A percentile compares a stretch with the other conserved stretches of the same genome.
These are phyloP conservation scores for Apiospora malaysiana DNA, from an alignment of 2,329 filamentous ascomycete species.

Conservation along the genomic window DNA sequence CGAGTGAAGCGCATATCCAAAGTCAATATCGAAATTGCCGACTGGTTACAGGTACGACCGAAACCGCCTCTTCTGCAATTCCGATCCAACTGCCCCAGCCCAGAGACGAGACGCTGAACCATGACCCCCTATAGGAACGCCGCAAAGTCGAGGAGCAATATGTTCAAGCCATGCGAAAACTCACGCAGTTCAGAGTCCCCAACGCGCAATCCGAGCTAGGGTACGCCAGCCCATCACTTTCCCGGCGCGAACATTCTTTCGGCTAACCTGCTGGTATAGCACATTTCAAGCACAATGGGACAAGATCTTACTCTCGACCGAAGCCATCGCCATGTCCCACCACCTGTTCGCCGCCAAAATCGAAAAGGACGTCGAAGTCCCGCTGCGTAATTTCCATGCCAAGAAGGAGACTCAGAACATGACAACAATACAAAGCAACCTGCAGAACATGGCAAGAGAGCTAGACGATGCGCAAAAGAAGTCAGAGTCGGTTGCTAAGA, in stretches of 20 bases:
- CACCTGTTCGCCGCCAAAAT: conserved; percentile 80
- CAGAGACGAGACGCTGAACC: conserved; percentile 26
- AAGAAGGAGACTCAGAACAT: conserved; percentile 83
- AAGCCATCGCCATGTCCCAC: conserved; percentile 83
- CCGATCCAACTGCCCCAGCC: not conserved
- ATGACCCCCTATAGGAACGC: conserved; percentile 71
- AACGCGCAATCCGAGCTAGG: conserved; percentile 83
- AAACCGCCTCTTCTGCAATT: conserved; percentile 10
- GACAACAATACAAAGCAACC: conserved; percentile 79
- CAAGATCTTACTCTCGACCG: conserved; percentile 80
- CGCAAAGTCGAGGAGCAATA: conserved; percentile 92
- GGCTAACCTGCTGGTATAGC: conserved; percentile 53
- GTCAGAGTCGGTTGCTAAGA: conserved; percentile 81
- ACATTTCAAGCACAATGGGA: conserved; percentile 92
- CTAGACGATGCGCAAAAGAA: conserved; percentile 85
- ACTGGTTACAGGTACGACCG: conserved; percentile 86
- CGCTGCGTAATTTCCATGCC: conserved; percentile 76
- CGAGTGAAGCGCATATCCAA: conserved; percentile 86
- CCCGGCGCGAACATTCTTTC: not conserved
- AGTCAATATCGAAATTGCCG: conserved; percentile 89
- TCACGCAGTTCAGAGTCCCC: conserved; percentile 75
- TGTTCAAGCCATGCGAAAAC: conserved; percentile 79
- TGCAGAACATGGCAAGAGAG: conserved; percentile 81
- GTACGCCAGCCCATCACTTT: conserved; percentile 57
- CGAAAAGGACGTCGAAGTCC: conserved; percentile 85